Evolutionary conservation across 2,329 filamentous ascomycete genomes (phyloP), one percentile per base, ranked within the genome.

Genomic region (Ophiostoma sp.): DNA sequence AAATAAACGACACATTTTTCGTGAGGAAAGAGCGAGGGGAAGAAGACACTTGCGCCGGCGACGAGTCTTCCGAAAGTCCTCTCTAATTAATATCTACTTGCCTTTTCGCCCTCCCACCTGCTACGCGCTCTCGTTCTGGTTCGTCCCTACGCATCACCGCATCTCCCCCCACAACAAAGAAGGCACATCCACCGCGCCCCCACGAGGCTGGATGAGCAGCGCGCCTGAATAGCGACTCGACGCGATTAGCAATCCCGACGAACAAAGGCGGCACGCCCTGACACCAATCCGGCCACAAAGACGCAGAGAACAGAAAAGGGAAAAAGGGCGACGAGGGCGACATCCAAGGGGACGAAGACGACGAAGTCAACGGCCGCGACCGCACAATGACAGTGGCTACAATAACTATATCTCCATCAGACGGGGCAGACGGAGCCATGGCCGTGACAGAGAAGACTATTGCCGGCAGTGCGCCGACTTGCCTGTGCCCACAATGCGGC

Each of bases 401-500:
- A 27, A 27, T 27, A 27, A 27, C 27, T 1, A 27, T 27, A 27
- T 27, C 27, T 27, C 27, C 27, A 27, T 27, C 6, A 27, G 9
- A 40, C 4, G 12, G 69, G 60, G n/a, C 58, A 63, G 27, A 36
- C 49, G 47, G 16, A 60, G 27, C 27, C 27, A 60, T 60, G 55
- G 55, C 58, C 38, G 38, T 11, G 5, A 41, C 38, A 41, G 38
- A 40, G 18, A 62, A 40, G 38, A 62, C 5, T 38, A 38, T 38
- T 4, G 14, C 58, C 27, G 36, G 6, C 58, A n/a, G 62, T 5
- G 18, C 67, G 27, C 18, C 52, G 40, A 45, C 70, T 38, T 69
- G 69, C 65, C 42, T 47, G 14, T 73, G 72, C 45, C 71, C 71
- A 5, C 69, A 70, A 40, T 73, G 72, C 65, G 72, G 72, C 69